A percentile compares a stretch with the other conserved stretches of the same genome.
phyloP scores from a whole-genome alignment of 202 grass and related monocot genomes.

The Alloteropsis angusta region DNA sequence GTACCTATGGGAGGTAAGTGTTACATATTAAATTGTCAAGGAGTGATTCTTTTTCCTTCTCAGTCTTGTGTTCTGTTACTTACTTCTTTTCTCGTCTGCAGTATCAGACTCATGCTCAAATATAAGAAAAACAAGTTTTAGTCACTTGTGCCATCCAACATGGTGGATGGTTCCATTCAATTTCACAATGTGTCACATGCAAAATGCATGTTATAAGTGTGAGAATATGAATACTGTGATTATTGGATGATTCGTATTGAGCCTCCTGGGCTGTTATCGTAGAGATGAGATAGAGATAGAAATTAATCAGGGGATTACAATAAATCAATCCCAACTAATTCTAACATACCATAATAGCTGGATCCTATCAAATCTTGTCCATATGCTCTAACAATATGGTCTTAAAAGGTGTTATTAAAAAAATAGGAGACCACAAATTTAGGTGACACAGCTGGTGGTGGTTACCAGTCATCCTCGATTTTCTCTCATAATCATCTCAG shows the following conservation, averaged over 20 bases:
- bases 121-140: constrained; percentile 6
- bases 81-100: neutral
- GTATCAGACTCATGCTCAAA: neutral
- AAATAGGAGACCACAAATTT: neutral
- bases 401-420: neutral
- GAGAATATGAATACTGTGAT: no score
- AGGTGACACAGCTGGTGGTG: neutral
- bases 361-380: no score
- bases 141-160: neutral
- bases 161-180: neutral
- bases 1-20: constrained; percentile 95
- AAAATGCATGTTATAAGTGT: neutral
- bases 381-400: neutral
- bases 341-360: no score
- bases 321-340: no score
- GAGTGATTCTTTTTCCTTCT: neutral
- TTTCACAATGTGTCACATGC: neutral
- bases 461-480: neutral
- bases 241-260: no score
- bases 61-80: constrained; percentile 1
- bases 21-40: neutral
- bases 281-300: no score
- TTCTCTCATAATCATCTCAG: neutral
- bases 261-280: no score
- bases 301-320: no score